Conservation (phyloP, 768 basidiomycete species). For the Cubamyces lactineus region DNA sequence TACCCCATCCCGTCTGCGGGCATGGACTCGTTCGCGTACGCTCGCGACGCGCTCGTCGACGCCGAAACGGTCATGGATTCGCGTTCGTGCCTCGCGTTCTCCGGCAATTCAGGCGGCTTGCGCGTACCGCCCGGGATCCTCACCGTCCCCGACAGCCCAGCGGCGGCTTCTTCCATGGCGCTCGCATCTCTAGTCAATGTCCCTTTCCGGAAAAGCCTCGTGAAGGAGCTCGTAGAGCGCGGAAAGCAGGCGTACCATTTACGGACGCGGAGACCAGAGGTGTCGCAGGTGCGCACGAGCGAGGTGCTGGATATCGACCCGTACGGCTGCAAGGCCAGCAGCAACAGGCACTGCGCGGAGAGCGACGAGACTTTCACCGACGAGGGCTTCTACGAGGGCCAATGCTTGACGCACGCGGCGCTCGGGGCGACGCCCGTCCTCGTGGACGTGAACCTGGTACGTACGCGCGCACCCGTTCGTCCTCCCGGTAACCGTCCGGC, state of each 20-base stretch:
- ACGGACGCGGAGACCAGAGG: conserved; percentile 6
- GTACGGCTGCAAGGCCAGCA: conserved; percentile 8
- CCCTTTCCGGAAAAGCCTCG: conserved; percentile 16
- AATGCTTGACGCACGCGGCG: conserved; percentile 23
- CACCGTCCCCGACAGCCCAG: conserved; percentile 23
- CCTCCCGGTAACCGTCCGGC: background rate
- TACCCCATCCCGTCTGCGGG: conserved; percentile 16
- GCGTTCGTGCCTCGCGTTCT: conserved; percentile 19
- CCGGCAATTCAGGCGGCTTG: conserved; percentile 12
- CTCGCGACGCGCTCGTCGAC: conserved; percentile 28
- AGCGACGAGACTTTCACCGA: conserved; percentile 23
- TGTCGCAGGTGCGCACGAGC: background rate
- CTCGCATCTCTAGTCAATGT: conserved; percentile 20
- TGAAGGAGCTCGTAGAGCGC: conserved; percentile 19
- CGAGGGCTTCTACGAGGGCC: conserved; percentile 35
- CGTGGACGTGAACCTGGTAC: conserved; percentile 33
- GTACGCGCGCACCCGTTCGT: conserved; percentile 13
- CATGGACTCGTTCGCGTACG: conserved; percentile 24
- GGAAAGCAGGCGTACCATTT: conserved; percentile 9
- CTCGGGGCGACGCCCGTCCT: conserved; percentile 28
- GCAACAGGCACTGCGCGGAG: background rate
- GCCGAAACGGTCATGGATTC: conserved; percentile 26
- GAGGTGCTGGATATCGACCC: conserved; percentile 3
- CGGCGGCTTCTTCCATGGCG: conserved; percentile 27
- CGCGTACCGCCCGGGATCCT: conserved; percentile 18